Conservation (phyloP, 2,329 filamentous ascomycete species). For the Aureobasidium sp. region DNA sequence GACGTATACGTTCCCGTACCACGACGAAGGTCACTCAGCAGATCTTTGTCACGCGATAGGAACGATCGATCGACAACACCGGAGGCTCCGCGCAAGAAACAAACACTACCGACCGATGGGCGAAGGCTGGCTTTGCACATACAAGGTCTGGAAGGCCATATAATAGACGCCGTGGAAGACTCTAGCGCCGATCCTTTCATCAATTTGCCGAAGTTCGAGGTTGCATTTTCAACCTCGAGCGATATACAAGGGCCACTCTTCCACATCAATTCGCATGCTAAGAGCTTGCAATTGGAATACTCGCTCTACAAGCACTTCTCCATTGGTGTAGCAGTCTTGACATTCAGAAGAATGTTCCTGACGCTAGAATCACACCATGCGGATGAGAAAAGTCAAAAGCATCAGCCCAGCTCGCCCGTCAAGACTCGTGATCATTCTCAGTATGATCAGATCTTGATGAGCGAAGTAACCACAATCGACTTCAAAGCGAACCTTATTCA, state of each 20-base stretch:
- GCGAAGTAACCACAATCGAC: constrained; percentile 73
- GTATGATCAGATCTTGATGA: neutral
- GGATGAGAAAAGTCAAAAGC: constrained; percentile 1
- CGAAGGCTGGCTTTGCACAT: constrained; percentile 73
- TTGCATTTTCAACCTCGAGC: constrained; percentile 74
- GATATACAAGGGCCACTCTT: constrained; percentile 83
- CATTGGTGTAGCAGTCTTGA: constrained; percentile 63
- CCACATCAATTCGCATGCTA: constrained; percentile 74
- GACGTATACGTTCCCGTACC: constrained; percentile 46
- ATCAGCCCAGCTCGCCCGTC: constrained; percentile 11
- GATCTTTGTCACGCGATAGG: constrained; percentile 2
- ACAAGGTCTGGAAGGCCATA: constrained; percentile 77
- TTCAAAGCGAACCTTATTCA: constrained; percentile 75
- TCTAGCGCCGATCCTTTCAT: constrained; percentile 82
- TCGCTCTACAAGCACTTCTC: constrained; percentile 92
- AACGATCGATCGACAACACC: constrained; percentile 46
- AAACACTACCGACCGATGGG: constrained; percentile 51
- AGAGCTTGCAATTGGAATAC: constrained; percentile 74
- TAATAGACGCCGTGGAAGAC: constrained; percentile 78
- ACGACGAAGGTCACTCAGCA: constrained; percentile 64
- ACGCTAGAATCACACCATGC: neutral
- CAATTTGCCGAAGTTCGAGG: constrained; percentile 75
- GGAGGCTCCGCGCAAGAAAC: constrained; percentile 28
- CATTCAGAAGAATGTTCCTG: constrained; percentile 12
- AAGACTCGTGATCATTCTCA: neutral